Percentiles rank a stretch among this genome's conserved stretches.
Conservation (phyloP, 805 yeast genomes). For the Barnettozyma siamensis region DNA sequence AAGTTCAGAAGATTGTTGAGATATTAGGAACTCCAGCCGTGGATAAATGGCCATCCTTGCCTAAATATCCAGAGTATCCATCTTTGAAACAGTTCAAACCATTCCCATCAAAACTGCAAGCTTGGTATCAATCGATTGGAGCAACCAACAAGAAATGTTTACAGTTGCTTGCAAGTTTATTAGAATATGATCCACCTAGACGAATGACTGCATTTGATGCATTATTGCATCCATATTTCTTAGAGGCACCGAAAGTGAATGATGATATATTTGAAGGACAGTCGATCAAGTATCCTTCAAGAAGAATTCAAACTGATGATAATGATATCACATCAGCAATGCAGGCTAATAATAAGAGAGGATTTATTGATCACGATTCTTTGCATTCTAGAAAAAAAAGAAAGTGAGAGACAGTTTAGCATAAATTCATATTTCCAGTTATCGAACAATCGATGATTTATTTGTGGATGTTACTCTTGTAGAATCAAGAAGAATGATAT, state of each 20-base stretch:
- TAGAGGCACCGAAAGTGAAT: conserved; percentile 59
- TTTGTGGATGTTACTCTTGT: too few species aligned
- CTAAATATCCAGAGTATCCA: conserved; percentile 78
- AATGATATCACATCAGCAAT: conserved; percentile 54
- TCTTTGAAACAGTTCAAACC: conserved; percentile 52
- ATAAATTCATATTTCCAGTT: too few species aligned
- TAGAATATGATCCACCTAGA: conserved; percentile 78
- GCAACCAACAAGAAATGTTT: conserved; percentile 67
- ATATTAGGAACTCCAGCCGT: conserved; percentile 85
- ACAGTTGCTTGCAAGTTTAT: conserved; percentile 52
- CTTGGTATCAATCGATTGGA: conserved; percentile 85
- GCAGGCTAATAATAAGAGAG: conserved; percentile 27
- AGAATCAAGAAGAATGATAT: too few species aligned
- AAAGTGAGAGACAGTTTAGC: conserved; percentile 11
- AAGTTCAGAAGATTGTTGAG: conserved; percentile 84
- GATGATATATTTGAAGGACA: conserved; percentile 79
- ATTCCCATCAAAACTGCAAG: conserved; percentile 61
- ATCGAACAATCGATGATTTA: too few species aligned
- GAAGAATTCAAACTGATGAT: conserved; percentile 85
- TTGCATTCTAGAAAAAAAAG: conserved; percentile 23
- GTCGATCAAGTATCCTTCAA: conserved; percentile 68
- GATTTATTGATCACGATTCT: conserved; percentile 19
- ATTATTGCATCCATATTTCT: conserved; percentile 71
- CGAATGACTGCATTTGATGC: conserved; percentile 78
- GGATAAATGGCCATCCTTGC: conserved; percentile 74